Evolutionary conservation across 2,329 filamentous ascomycete genomes (phyloP), one percentile per base, ranked within the genome.

Genomic region (Colletotrichum sp.): DNA sequence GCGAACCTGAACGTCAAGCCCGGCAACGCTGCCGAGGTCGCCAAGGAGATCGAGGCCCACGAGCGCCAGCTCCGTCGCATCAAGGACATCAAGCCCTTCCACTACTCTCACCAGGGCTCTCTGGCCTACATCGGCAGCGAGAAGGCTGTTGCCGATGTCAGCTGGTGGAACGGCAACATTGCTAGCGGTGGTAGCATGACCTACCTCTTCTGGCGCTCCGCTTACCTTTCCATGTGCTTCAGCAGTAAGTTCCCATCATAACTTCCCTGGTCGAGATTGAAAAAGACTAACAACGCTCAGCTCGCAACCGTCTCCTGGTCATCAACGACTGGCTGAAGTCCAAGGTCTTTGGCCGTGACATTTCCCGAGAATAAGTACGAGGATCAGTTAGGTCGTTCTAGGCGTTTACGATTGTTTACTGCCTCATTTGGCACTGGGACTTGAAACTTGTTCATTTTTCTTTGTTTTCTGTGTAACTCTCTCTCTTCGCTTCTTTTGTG

Each of bases 161-260:
- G 93, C 84, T 99, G 97, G 96, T 93, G 98, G 88, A 98, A 97
- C 82, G 97, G 97, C 80, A 99, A 99, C 89, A 91, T 99, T 81
- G 96, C 97, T 77, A 95, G 94, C 62, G 97, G 96, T 84, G 97
- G 97, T 84, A 95, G 94, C 82, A 89, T 99, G 87, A 99, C 97
- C 72, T 99, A 98, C 88, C 92, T 98, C 80, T 99, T 99, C 92
- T 99, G 97, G 97, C 92, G 96, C 85, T 98, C 95, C 84, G 97
- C 96, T 71, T 99, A 99, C 87, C 89, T 99, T 85, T 98, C 95
- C 90, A 99, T 99, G 97, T 98, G 96, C 92, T 99, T 99, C 87
- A 99, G 96, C 93, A 96, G 95, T 97, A 91, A 93, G 95, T 94
- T 94, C 80, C 76, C 39, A 65, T 67, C 8, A 39, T 24, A 34